Evolutionary conservation across 2,329 filamentous ascomycete species (phyloP), one percentile per base, ranked within the genome.

Genomic region (Rhexocercosporidium sp.): DNA sequence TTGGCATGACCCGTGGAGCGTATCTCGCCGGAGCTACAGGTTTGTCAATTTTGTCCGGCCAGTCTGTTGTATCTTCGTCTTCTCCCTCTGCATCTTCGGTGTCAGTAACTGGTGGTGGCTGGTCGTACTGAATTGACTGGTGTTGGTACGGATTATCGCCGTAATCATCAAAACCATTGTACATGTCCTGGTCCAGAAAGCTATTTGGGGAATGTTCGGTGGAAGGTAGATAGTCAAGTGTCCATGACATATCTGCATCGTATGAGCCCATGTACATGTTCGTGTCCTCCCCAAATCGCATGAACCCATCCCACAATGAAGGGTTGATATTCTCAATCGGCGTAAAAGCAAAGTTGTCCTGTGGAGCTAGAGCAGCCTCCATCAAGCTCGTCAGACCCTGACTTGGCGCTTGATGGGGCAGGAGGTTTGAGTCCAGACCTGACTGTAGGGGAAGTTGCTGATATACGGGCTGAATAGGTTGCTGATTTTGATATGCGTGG

Each of bases 201-300:
- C 71, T 71, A 31, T 64, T 68, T 20, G 72, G 71, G 3, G 72
- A 72, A 11, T 54, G 31, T 41, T 74, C 73, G 0, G n/a, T n/a
- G n/a, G 66, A 67, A 12, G 70, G 66, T 27, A 73, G 65, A 49
- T 71, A 71, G n/a, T 72, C 68, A 20, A 76, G 47, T 9, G 73
- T 72, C 74, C 73, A 75, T 6, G 74, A 75, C 44, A 75, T 76
- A 62, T 75, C 73, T 11, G 73, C 74, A 68, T 75, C 72, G 60
- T 76, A 76, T 5, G 74, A 64, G 37, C 74, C 74, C 73, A 75
- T 75, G 44, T 74, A 74, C 14, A 70, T 60, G 53, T 49, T 72
- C 3, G 70, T 51, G 11, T 57, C 69, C 27, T 75, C 72, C 8
- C 69, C 72, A 47, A 71, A 70, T 51, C 69, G 62, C 72, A 75